phyloP scores from a whole-genome alignment of 768 basidiomycete genomes.

The Suillus alpinus region DNA sequence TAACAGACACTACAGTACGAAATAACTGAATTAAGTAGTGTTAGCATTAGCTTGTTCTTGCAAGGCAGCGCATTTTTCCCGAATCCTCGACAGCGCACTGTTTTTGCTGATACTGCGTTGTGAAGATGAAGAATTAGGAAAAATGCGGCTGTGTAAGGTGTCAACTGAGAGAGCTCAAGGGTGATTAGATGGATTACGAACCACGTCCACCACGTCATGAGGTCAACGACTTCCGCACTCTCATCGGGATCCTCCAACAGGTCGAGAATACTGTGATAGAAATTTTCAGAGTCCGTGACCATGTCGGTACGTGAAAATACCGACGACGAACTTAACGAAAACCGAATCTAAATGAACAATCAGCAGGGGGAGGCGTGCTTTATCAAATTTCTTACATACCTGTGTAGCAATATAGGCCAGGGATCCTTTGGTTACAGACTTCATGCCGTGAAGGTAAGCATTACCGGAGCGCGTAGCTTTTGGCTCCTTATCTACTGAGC shows the following conservation, averaged over 20 bases:
- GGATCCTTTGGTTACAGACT: conserved; percentile 3
- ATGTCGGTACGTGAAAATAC: conserved; percentile 20
- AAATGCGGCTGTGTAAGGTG: conserved; percentile 6
- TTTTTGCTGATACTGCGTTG: conserved; percentile 2
- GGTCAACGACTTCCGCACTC: neutral
- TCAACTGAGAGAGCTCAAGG: neutral
- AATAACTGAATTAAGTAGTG: neutral
- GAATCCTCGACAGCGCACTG: conserved; percentile 7
- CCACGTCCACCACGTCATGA: conserved; percentile 13
- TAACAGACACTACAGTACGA: no score
- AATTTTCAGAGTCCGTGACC: conserved; percentile 19
- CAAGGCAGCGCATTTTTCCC: neutral
- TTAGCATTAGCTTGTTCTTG: neutral
- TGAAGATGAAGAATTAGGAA: conserved; percentile 6
- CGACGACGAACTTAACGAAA: conserved; percentile 11
- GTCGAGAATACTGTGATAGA: conserved; percentile 17
- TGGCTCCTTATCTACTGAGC: conserved; percentile 22
- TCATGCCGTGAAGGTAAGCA: conserved; percentile 9
- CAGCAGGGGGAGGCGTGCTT: neutral
- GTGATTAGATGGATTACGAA: neutral
- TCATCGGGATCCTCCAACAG: conserved; percentile 20
- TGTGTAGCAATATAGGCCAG: conserved; percentile 20
- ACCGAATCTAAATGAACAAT: conserved; percentile 4
- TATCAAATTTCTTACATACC: conserved; percentile 3
- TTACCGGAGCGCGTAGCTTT: conserved; percentile 23